Base-by-base conservation (phyloP, 2,329 filamentous ascomycete species). In the Aphanocladium album region DNA sequence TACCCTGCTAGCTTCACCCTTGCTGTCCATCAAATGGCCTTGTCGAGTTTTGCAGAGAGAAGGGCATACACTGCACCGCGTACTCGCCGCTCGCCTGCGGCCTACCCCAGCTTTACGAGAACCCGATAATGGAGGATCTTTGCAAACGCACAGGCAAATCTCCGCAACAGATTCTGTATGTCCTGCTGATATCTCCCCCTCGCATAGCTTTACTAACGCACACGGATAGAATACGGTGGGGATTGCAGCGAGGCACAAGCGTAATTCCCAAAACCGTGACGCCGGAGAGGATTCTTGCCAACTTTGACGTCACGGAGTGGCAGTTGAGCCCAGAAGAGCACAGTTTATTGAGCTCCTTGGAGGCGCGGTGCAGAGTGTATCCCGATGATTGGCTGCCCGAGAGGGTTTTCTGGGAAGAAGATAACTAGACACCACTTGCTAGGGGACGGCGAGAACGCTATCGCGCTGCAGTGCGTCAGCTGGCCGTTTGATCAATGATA, bases 391-490 rank as follows among this genome's bases (percentile, higher is more conserved):
- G 56, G 56, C 39, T 59, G 1, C 56, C 56, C 7, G 35, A 9
- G n/a, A 33, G 33, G 37, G 56, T 52, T 2, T 59, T 52, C n/a
- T 59, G 56, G 56, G 56, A 51, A n/a, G 56, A 59, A 27, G 56
- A 59, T n/a, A 25, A 52, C 37, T 59, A 45, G 33, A 25, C 14
- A 9, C 30, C n/a, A n/a, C 5, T 30, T 5, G 30, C 30, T 30
- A 9, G 9, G 9, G 30, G 30, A 30, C 30, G 30, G 5, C n/a
- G n/a, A 9, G 30, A 30, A 5, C 30, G 30, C 30, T 5, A 30
- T 30, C n/a, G 30, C 30, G 30, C 30, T 30, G 30, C 5, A 30
- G 30, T 30, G 30, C 9, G 30, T 30, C 30, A 30, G 5, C 30
- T 30, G 9, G 30, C 5, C 5, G 5, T 30, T 30, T 30, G 9